These are phyloP conservation scores for Wakefieldia striispora DNA, from an alignment of 768 basidiomycete genomes.

Conservation along the genomic window DNA sequence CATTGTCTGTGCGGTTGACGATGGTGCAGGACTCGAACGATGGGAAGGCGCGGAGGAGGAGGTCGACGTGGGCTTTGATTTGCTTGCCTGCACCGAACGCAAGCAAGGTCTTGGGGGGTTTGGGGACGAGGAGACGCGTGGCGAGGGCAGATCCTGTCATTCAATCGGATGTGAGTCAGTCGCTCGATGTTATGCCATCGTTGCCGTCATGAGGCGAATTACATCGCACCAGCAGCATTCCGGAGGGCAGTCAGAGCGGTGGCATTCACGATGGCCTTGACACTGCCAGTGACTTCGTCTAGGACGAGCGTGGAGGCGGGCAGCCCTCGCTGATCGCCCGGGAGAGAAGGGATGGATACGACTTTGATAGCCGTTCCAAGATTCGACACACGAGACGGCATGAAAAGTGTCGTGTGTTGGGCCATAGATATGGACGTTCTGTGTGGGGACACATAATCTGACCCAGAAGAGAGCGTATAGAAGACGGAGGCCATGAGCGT, in stretches of 20 bases:
- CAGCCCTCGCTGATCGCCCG: constrained; percentile 51
- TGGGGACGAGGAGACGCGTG: constrained; percentile 48
- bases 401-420: constrained; percentile 69
- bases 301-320: constrained; percentile 77
- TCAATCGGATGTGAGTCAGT: no score
- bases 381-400: constrained; percentile 67
- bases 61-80: constrained; percentile 58
- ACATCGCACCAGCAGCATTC: constrained; percentile 68
- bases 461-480: constrained; percentile 39
- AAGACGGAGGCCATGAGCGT: constrained; percentile 61
- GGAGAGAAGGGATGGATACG: constrained; percentile 64
- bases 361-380: constrained; percentile 73
- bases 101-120: constrained; percentile 45
- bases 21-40: constrained; percentile 55
- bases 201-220: not conserved
- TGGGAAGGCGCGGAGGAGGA: constrained; percentile 58
- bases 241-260: constrained; percentile 73
- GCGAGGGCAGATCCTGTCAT: constrained; percentile 68
- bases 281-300: constrained; percentile 63
- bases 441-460: constrained; percentile 44
- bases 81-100: constrained; percentile 77
- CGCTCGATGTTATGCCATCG: not conserved
- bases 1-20: constrained; percentile 57
- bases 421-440: constrained; percentile 53
- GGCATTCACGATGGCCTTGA: constrained; percentile 80